Evolutionary conservation across 805 yeast species (phyloP), one percentile per base, ranked within the genome.

Genomic region (Lipomyces chichibuensis): DNA sequence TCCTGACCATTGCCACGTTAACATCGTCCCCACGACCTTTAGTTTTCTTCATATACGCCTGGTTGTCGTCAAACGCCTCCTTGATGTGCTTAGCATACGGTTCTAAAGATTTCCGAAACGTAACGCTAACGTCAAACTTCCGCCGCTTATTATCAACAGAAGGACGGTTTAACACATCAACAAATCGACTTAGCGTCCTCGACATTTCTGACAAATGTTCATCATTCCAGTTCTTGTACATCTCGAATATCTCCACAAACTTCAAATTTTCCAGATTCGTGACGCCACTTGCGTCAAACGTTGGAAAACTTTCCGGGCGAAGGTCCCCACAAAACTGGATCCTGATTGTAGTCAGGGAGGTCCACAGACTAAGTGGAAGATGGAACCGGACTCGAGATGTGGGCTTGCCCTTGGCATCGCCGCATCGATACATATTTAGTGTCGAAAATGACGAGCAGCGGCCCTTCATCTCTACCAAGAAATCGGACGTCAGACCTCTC

Each of bases 311-410:
- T 20, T 46, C 63, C n/a, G 29, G 3, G 2, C 54, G 25, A 13
- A 43, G n/a, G 25, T 43, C 51, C 9, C 59, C 33, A 56, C 69
- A 62, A 29, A 65, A 59, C 17, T 56, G 37, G 14, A 65, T 13
- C 27, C 66, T 52, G 5, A 65, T 54, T 13, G 61, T 37, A n/a
- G 32, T 20, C 11, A 65, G 60, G 14, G 62, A n/a, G 2, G 53
- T 53, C 69, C 69, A 65, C n/a, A 65, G 61, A 27, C 25, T 27
- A 2, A 53, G 25, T 2, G 69, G 66, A 20, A 65, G 54, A 5
- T 33, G 25, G 37, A 65, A 65, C 17, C 52, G 63, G 32, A 56
- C 33, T 25, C 57, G 59, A 27, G 61, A 37, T 3, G 59, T 51
- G 25, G 60, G 57, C 17, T 55, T 57, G 14, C 23, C 25, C n/a